Evolutionary conservation across 2,329 filamentous ascomycete species (phyloP), one percentile per base, ranked within the genome.

Genomic region (Colletotrichum nymphaeae): DNA sequence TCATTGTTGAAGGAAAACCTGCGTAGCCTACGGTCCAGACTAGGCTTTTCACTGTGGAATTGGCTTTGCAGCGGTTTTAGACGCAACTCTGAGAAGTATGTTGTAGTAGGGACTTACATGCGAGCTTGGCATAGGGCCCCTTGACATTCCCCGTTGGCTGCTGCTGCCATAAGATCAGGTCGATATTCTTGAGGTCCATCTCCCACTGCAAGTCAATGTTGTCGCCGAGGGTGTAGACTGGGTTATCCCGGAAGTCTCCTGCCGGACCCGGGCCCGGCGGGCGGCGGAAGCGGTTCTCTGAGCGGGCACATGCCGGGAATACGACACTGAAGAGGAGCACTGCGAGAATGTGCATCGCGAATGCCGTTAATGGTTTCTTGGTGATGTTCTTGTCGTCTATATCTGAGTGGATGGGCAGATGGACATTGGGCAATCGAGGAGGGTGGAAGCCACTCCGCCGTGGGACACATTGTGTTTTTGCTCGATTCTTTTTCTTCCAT

Each of bases 151-250:
- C 49, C 1, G 14, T n/a, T 2, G 63, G 32, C 30, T 65, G 32
- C 32, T 57, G 52, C 32, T 65, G 63, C 32, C 63, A 65, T 3
- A 65, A 22, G 1, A 56, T n/a, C 22, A 65, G 32, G 30, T 65
- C 52, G 28, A 42, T 32, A 6, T 32, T 19, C 52, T 57, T 24
- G 1, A 77, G 59, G 8, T 76, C 68, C 22, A 77, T 75, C 26
- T 60, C 53, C 78, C 78, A 79, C 68, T 78, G 74, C 26, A 79
- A 62, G 14, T 77, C 74, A 59, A 79, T 72, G 30, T 76, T 76
- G 28, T 79, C 71, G 16, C 76, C 76, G 7, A 75, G 62, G 4
- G 69, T 63, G 26, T 78, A 79, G 8, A 24, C 65, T 1, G 78
- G 77, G 58, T 79, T 79, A 32, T 80, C 77, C 58, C 75, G 75